A percentile compares a stretch with the other conserved stretches of the same genome.
Conservation (phyloP, 2,329 filamentous ascomycete genomes). For the Sclerotinia nivalis region DNA sequence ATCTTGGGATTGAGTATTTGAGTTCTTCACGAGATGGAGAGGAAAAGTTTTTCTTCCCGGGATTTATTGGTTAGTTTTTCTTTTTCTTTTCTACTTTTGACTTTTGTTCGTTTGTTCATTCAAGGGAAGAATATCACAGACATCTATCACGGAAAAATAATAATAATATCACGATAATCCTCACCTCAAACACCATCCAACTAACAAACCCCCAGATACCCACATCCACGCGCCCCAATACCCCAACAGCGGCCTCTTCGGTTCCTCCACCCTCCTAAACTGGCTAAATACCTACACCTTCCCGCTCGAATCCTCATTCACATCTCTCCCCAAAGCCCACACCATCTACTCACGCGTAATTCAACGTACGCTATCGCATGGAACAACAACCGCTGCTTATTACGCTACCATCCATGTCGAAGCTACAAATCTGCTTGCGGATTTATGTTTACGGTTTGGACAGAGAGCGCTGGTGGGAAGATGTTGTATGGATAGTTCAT, state of each 20-base stretch:
- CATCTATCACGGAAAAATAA: not conserved
- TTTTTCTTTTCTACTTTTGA: not conserved
- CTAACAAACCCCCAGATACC: slow-evolving; percentile 62
- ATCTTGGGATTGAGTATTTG: slow-evolving; percentile 26
- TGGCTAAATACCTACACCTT: slow-evolving; percentile 97
- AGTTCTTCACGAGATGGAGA: slow-evolving; percentile 43
- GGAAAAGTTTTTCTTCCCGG: slow-evolving; percentile 78
- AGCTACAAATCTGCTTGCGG: slow-evolving; percentile 87
- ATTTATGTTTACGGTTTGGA: slow-evolving; percentile 75
- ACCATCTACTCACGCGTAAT: slow-evolving; percentile 78
- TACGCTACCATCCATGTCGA: slow-evolving; percentile 86
- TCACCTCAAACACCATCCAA: not conserved
- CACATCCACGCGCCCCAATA: slow-evolving; percentile 96
- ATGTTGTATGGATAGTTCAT: slow-evolving; percentile 89
- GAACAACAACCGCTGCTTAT: slow-evolving; percentile 93
- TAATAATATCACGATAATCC: not conserved
- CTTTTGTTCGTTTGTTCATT: not conserved
- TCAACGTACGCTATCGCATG: slow-evolving; percentile 77
- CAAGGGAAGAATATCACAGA: not conserved
- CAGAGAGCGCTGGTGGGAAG: slow-evolving; percentile 90
- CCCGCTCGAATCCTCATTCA: slow-evolving; percentile 80
- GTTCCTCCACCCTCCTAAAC: slow-evolving; percentile 86
- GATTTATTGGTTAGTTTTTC: slow-evolving; percentile 65
- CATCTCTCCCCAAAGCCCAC: slow-evolving; percentile 60
- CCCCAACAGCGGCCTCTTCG: slow-evolving; percentile 91